These are phyloP conservation scores for Penstemon barbatus DNA, from an alignment of 257 asterid genomes.

Conservation along the genomic window DNA sequence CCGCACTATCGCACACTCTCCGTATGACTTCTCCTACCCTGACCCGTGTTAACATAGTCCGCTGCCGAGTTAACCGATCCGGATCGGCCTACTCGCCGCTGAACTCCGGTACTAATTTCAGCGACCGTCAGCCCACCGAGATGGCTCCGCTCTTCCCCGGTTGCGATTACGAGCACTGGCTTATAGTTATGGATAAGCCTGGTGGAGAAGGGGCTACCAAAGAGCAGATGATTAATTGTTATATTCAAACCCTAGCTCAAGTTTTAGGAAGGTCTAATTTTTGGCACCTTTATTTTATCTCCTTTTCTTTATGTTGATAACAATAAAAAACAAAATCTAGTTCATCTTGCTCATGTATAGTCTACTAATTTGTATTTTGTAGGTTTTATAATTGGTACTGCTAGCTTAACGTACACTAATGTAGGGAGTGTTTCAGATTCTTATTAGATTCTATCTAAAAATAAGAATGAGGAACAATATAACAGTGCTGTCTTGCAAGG, in stretches of 20 bases:
- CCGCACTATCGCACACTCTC: constrained; percentile 38
- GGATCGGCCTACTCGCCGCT: constrained; percentile 82
- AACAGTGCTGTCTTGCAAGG: too few relatives aligned
- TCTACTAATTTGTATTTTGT: too few relatives aligned
- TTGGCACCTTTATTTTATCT: neutral
- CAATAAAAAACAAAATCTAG: neutral
- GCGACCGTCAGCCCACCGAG: constrained; percentile 93
- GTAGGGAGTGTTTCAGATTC: too few relatives aligned
- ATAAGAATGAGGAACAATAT: too few relatives aligned
- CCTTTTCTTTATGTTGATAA: neutral
- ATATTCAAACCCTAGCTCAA: constrained; percentile 75
- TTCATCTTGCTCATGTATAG: too few relatives aligned
- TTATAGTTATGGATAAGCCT: constrained; percentile 94
- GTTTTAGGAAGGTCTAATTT: constrained; percentile 65
- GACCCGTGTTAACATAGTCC: constrained; percentile 39
- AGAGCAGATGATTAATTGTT: constrained; percentile 92
- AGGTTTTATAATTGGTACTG: too few relatives aligned
- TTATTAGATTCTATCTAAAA: too few relatives aligned
- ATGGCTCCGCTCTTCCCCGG: constrained; percentile 98
- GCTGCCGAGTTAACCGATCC: constrained; percentile 74
- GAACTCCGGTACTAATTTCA: constrained; percentile 71
- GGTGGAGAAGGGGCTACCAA: constrained; percentile 95
- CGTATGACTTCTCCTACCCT: constrained; percentile 29
- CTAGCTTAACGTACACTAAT: too few relatives aligned
- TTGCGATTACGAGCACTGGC: constrained; percentile 97